phyloP scores from a whole-genome alignment of 371 early-diverging fungal genomes.

The Amoeboaphelidium protococcarum region DNA sequence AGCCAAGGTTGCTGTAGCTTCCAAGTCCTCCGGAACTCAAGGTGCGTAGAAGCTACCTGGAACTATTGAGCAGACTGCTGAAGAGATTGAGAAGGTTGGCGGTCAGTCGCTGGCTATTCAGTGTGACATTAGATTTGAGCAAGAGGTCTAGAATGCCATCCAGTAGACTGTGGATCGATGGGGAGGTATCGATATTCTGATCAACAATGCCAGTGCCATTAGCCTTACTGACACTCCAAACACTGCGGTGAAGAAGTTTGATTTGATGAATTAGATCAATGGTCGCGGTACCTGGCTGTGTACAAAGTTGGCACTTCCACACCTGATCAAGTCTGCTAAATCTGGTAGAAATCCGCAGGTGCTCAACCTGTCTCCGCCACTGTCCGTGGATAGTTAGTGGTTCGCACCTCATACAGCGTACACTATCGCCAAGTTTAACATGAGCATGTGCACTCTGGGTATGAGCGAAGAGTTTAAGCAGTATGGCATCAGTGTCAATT shows the following conservation, averaged over 20 bases:
- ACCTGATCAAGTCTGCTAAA: constrained; percentile 25
- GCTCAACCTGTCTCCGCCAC: constrained; percentile 40
- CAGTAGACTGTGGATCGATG: constrained; percentile 25
- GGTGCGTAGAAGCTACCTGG: constrained; percentile 50
- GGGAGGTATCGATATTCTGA: constrained; percentile 46
- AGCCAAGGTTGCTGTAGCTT: constrained; percentile 40
- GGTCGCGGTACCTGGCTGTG: constrained; percentile 51
- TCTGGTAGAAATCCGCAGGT: constrained; percentile 33
- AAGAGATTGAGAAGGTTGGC: constrained; percentile 36
- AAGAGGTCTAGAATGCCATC: constrained; percentile 32
- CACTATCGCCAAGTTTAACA: constrained; percentile 31
- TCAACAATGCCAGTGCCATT: constrained; percentile 53
- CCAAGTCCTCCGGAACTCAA: constrained; percentile 46
- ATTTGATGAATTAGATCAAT: constrained; percentile 53
- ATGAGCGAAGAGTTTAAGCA: constrained; percentile 32
- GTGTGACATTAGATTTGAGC: constrained; percentile 54
- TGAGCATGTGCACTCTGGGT: constrained; percentile 43
- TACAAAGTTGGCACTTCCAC: constrained; percentile 34
- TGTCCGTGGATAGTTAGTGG: constrained; percentile 32
- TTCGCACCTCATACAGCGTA: constrained; percentile 40
- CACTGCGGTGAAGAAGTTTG: constrained; percentile 36
- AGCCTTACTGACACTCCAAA: constrained; percentile 27
- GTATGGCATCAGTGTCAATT: constrained; percentile 42
- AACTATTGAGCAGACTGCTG: constrained; percentile 45
- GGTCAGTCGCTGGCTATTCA: constrained; percentile 41